Percentiles rank a stretch among this genome's conserved stretches.
Evolutionary conservation across 495 filamentous ascomycete genomes (phyloP).

Genomic region (Umbilicaria muhlenbergii): DNA sequence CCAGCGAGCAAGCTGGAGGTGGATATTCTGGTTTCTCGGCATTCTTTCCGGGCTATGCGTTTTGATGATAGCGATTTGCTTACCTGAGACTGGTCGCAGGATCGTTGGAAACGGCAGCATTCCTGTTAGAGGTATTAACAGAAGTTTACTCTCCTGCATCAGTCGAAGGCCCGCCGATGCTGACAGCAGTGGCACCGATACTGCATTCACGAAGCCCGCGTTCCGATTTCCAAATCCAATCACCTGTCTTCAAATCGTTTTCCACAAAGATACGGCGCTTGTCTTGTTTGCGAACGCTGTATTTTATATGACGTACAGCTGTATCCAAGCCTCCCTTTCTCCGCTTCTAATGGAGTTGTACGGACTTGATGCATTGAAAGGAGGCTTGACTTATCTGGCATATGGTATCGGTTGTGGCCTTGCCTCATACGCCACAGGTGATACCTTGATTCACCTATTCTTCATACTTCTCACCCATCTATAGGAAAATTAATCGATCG

Average conservation of each 20-base stretch:
- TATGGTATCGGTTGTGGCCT: conserved; percentile 30
- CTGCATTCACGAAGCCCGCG: neutral
- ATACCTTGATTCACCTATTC: conserved; percentile 5
- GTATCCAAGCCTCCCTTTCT: conserved; percentile 7
- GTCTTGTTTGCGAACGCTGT: conserved; percentile 1
- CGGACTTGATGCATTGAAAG: conserved; percentile 24
- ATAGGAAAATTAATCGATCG: conserved; percentile 30
- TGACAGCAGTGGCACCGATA: too few relatives aligned
- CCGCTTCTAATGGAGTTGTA: conserved; percentile 14
- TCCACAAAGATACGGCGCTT: conserved; percentile 4
- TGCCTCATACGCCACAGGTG: conserved; percentile 28
- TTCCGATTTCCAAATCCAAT: conserved; percentile 1
- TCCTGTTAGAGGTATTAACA: neutral
- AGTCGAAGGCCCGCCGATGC: neutral
- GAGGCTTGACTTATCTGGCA: conserved; percentile 33
- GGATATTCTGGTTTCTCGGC: conserved; percentile 30
- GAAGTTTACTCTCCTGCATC: neutral
- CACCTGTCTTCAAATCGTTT: conserved; percentile 1
- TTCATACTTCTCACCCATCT: neutral
- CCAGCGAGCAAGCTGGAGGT: conserved; percentile 23
- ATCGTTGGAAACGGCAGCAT: conserved; percentile 51
- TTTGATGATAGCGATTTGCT: conserved; percentile 29
- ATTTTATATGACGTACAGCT: conserved; percentile 6
- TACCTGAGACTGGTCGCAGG: conserved; percentile 55
- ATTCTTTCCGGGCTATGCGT: conserved; percentile 19